These are phyloP conservation scores for Coniella vitis DNA, from an alignment of 2,329 filamentous ascomycete genomes.

Conservation along the genomic window DNA sequence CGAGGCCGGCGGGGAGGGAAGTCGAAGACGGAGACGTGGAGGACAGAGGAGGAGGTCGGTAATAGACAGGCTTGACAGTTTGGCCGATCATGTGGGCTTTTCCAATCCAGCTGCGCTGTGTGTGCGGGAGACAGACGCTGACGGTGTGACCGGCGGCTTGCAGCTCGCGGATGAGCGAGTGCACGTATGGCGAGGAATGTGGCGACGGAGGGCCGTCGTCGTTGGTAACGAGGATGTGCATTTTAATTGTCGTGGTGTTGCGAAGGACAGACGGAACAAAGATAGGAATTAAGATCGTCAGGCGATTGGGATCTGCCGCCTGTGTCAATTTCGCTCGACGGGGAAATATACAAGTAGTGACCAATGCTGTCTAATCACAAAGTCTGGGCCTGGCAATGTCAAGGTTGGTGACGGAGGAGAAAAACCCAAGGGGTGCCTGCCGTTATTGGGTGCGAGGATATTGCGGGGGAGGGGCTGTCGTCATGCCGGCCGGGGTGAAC, in stretches of 20 bases:
- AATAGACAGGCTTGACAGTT: slow-evolving; percentile 78
- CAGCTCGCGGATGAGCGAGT: slow-evolving; percentile 64
- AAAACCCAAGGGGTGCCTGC: slow-evolving; percentile 3
- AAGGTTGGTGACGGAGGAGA: too few species aligned
- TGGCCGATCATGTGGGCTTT: slow-evolving; percentile 96
- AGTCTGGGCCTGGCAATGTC: too few species aligned
- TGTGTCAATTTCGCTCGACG: too few species aligned
- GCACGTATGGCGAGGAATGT: slow-evolving; percentile 73
- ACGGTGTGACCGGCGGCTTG: slow-evolving; percentile 75
- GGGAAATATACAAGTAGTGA: too few species aligned
- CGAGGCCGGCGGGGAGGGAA: slow-evolving; percentile 28
- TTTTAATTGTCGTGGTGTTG: slow-evolving; percentile 27
- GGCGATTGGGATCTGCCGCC: too few species aligned
- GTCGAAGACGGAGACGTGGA: slow-evolving; percentile 28
- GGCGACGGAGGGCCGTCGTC: slow-evolving; percentile 76
- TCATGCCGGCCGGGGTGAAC: slow-evolving; percentile 2
- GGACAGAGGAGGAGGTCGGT: slow-evolving; percentile 47
- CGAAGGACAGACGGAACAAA: background rate
- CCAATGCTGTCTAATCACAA: too few species aligned
- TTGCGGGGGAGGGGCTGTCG: slow-evolving; percentile 5
- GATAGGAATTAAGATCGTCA: too few species aligned
- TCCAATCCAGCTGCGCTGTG: slow-evolving; percentile 94
- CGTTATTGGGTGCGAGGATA: background rate
- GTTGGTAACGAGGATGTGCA: slow-evolving; percentile 65
- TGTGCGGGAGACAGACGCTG: slow-evolving; percentile 84